Evolutionary conservation across 2,329 filamentous ascomycete genomes (phyloP).

Genomic region (Penicillium sp.): DNA sequence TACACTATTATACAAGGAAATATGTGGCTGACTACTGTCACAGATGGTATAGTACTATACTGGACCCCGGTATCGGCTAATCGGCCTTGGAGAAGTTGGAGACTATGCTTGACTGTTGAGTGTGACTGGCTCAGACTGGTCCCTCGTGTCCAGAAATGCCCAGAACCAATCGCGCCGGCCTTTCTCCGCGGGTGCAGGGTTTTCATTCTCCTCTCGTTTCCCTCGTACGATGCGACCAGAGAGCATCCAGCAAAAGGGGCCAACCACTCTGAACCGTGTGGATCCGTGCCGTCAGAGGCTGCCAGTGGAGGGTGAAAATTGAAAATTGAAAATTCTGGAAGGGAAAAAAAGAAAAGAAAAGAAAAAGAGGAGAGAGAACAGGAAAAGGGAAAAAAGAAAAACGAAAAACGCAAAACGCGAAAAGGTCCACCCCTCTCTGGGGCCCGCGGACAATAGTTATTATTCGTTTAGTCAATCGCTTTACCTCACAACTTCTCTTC

Average conservation of each 20-base stretch:
- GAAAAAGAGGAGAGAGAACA: constrained; percentile 21
- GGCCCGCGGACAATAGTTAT: constrained; percentile 28
- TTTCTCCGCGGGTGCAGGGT: constrained; percentile 11
- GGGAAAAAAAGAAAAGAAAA: constrained; percentile 12
- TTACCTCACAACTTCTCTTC: constrained; percentile 43
- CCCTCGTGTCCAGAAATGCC: not conserved
- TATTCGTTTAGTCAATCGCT: constrained; percentile 47
- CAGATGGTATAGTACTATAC: constrained; percentile 4
- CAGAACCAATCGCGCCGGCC: not conserved
- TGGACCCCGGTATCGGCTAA: constrained; percentile 26
- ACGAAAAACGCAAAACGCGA: constrained; percentile 4
- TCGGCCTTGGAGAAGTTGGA: constrained; percentile 6
- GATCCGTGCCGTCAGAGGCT: constrained; percentile 20
- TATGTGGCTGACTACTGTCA: not conserved
- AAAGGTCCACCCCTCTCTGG: constrained; percentile 17
- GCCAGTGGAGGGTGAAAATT: constrained; percentile 8
- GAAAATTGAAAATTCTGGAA: constrained; percentile 7
- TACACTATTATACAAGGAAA: not conserved
- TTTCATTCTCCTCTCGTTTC: not conserved
- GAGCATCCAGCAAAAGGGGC: not conserved
- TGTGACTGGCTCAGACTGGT: too few species aligned
- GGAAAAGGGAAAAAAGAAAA: constrained; percentile 14
- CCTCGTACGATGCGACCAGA: constrained; percentile 12
- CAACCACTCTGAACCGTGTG: constrained; percentile 10
- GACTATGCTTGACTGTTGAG: too few species aligned